A percentile compares a stretch with the other conserved stretches of the same genome.
phyloP scores from a whole-genome alignment of 805 yeast species.

The Kuraishia capsulata region DNA sequence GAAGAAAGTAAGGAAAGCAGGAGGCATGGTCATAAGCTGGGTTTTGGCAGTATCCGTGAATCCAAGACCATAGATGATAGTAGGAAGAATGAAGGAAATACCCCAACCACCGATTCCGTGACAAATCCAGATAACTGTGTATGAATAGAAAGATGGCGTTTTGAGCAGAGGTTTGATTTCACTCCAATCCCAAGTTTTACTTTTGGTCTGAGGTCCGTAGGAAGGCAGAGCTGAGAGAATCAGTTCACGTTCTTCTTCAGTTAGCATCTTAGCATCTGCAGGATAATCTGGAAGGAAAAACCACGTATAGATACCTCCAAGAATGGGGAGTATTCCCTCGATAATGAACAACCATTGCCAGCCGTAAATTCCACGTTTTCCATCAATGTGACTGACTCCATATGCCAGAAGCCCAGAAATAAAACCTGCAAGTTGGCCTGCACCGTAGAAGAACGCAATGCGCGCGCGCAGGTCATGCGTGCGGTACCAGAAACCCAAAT shows the following conservation, averaged over 20 bases:
- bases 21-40: slow-evolving; percentile 3
- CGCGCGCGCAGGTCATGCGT: slow-evolving; percentile 14
- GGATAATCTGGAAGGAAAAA: slow-evolving; percentile 18
- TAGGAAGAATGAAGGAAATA: slow-evolving; percentile 1
- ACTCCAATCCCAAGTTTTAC: not conserved
- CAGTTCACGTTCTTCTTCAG: slow-evolving; percentile 12
- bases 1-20: slow-evolving; percentile 1
- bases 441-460: slow-evolving; percentile 14
- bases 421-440: slow-evolving; percentile 15
- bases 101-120: slow-evolving; percentile 1
- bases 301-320: slow-evolving; percentile 9
- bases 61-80: slow-evolving; percentile 2
- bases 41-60: slow-evolving; percentile 3
- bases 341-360: slow-evolving; percentile 31
- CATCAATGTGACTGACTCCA: slow-evolving; percentile 12
- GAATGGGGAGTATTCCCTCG: slow-evolving; percentile 20
- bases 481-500: slow-evolving; percentile 15
- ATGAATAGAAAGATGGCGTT: not conserved
- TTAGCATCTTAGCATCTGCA: slow-evolving; percentile 17
- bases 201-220: not conserved
- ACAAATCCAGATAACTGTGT: slow-evolving; percentile 2
- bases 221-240: not conserved
- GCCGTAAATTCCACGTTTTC: slow-evolving; percentile 20
- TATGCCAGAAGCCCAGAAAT: slow-evolving; percentile 16
- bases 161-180: not conserved